Evolutionary conservation across 257 asterid species (phyloP), one percentile per base, ranked within the genome.

Genomic region (Primulina eburnea): DNA sequence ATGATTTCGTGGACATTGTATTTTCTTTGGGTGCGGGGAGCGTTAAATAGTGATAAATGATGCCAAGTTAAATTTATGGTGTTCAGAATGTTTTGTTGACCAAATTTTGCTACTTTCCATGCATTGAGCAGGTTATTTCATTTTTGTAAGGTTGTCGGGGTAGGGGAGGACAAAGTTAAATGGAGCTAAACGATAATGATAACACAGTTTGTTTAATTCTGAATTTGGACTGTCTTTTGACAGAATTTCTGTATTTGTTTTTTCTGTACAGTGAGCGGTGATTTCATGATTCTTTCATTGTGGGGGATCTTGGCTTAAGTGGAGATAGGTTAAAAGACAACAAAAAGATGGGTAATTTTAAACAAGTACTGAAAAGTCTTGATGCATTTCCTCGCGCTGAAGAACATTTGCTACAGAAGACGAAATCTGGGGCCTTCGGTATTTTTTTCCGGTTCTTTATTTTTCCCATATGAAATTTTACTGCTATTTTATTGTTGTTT

Each of bases 351-450:
- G 97, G 96, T 63, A 84, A 78, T 82, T 81, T 90, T 71, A 93
- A 80, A 82, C 96, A 89, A 83, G 84, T 84, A 4, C 74, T 93
- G 50, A 87, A 67, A 77, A 88, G 84, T 76, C 76, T 93, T 78
- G 96, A 93, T 77, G 99, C 99, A 20, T 93, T 93, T 77, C 99
- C 99, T 2, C 95, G 97, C 24, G 89, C 99, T 5, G 99, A 93
- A 66, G 99, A 90, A 50, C 99, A 93, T 76, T 81, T 93, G 84
- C 77, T 93, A 81, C 93, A 76, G 84, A 87, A 90, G 80, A 93
- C 99, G 26, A 89, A 89, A 83, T 87, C 96, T 17, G 99, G 99
- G 67, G 99, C 99, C 76, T 71, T 90, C 56, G 99, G 99, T 93
- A 84, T 67, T 71, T 43, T 8, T 62, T 28, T 10, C 17, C 20